Evolutionary conservation across 805 yeast species (phyloP), one percentile per base, ranked within the genome.

Genomic region (Komagataella kurtzmanii): DNA sequence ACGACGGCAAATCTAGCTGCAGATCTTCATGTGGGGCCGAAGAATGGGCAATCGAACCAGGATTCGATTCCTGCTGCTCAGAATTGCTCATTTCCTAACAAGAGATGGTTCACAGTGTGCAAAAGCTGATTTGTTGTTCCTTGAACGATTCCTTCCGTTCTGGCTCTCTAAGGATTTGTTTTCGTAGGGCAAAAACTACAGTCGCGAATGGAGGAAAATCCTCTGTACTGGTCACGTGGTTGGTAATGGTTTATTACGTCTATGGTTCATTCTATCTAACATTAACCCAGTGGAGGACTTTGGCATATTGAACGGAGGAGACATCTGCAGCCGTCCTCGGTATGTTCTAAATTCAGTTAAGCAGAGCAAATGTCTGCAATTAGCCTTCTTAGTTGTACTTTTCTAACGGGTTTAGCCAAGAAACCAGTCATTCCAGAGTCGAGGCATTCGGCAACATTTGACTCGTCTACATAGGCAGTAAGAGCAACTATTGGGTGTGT

Each of bases 381-480:
- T 30, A 85, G 76, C 55, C 78, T 76, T 55, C 80, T 74, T 55
- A 89, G 68, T 54, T 84, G 79, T 10, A 79, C 72, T 62, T 96
- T 74, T 64, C 87, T 75, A 19, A 89, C 80, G 0, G 99, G 99
- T 59, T 91, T 91, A 1, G 95, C 77, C 56, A 91, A 72, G 65
- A 91, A 91, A 14, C 93, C 95, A 56, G 83, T 73, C 98, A 91
- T 93, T 3, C 98, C 98, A n/a, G 85, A 82, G 17, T 80, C 83
- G 53, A 86, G 63, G 65, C 98, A 90, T 54, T 81, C 95, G 57
- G 81, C 82, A 45, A 85, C 89, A 60, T 90, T 91, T 48, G 90
- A 82, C 56, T 87, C 88, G 65, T 91, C 97, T 0, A 97, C 97
- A 71, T 85, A 91, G 1, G 97, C 98, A 0, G 98, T 90, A 51